These are phyloP conservation scores for Moesziomyces sp. DNA, from an alignment of 1,284 basidiomycete species.

Conservation along the genomic window DNA sequence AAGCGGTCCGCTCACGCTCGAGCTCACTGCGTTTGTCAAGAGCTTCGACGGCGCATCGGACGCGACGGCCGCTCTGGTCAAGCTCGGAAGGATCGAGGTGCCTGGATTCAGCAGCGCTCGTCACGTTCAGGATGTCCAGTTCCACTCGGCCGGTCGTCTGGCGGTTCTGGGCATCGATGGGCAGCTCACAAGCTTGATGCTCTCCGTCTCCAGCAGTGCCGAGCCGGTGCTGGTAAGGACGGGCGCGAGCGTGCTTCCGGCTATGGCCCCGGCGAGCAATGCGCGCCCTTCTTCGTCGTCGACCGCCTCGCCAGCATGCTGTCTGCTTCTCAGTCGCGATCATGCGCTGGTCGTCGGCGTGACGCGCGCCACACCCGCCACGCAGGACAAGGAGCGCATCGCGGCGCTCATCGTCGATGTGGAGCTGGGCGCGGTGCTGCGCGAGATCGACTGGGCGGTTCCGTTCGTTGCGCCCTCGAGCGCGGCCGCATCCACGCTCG, in stretches of 20 bases:
- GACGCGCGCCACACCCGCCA: constrained; percentile 13
- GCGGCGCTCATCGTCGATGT: constrained; percentile 41
- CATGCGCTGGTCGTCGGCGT: constrained; percentile 37
- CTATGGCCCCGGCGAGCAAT: constrained; percentile 20
- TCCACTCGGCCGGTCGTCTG: constrained; percentile 38
- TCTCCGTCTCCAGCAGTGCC: constrained; percentile 14
- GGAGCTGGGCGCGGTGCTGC: constrained; percentile 38
- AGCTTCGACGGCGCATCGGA: constrained; percentile 33
- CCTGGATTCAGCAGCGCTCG: constrained; percentile 10
- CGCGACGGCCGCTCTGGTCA: constrained; percentile 10
- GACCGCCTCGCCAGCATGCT: constrained; percentile 22
- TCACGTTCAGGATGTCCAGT: constrained; percentile 28
- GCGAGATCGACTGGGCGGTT: constrained; percentile 40
- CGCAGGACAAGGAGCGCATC: constrained; percentile 33
- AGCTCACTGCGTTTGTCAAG: constrained; percentile 32
- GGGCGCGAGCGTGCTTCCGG: constrained; percentile 8
- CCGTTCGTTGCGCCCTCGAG: constrained; percentile 22
- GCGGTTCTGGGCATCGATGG: constrained; percentile 24
- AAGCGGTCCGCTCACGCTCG: constrained; percentile 20
- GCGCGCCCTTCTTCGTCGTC: constrained; percentile 27
- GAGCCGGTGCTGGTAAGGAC: constrained; percentile 22
- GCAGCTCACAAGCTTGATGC: constrained; percentile 17
- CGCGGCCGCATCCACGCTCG: constrained; percentile 5
- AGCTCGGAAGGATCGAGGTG: constrained; percentile 23
- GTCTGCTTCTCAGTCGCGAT: constrained; percentile 41